Evolutionary conservation across 2,329 filamentous ascomycete species (phyloP), one percentile per base, ranked within the genome.

Genomic region (Stemphylium lycopersici): DNA sequence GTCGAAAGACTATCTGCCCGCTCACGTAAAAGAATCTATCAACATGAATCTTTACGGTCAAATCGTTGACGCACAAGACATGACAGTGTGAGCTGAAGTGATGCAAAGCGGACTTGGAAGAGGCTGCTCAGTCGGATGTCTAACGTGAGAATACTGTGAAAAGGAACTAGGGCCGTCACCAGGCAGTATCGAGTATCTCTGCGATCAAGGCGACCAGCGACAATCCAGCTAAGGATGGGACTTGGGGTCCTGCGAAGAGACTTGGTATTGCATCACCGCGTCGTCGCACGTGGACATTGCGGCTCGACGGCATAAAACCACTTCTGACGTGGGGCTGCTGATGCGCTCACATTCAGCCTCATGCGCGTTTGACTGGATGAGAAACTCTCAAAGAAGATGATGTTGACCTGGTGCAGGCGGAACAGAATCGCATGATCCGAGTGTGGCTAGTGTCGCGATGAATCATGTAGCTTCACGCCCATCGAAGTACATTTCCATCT

Each of bases 11-110:
- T 46, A 48, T 29, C 47, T 58, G 48, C 57, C 33, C 38, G 50
- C 61, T 60, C 49, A 58, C 60, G 59, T 65, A 65, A 43, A 70
- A 64, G 66, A 70, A 61, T 61, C 65, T 59, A 48, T 45, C 46
- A 61, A 62, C 61, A 67, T 67, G 64, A 57, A 63, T 61, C 62
- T 62, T 57, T 43, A 24, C 33, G 29, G 26, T 32, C 43, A 36
- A 37, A 36, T 18, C 22, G 40, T 16, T 24, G 22, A 20, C 26
- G 26, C 26, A 11, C 26, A 29, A 29, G 26, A 29, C 26, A 29
- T 11, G 26, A 11, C 26, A 29, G 26, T 29, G 20, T 24, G 11
- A 34, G 31, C 22, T 24, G 22, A 24, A 36, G 18, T 45, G 18
- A 36, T 16, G 6, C 10, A 26, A 8, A 26, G 20, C 16, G 11